Evolutionary conservation across 1,284 basidiomycete species (phyloP).

Genomic region (Cutaneotrichosporon sp.): DNA sequence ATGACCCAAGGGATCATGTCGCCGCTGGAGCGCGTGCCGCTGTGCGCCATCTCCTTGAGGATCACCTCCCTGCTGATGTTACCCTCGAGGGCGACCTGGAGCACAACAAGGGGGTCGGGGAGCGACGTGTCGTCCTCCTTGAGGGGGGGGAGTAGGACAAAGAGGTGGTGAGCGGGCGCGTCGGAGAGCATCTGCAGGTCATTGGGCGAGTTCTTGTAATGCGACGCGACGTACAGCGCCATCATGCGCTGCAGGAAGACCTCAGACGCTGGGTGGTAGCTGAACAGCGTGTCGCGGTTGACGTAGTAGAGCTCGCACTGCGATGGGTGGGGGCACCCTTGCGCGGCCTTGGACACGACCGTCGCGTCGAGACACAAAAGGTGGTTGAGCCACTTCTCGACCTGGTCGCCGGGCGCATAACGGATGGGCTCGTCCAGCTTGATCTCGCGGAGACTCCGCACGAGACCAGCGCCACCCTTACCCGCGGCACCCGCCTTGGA

Average conservation of each 20-base stretch:
- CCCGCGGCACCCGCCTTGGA: conserved; percentile 48
- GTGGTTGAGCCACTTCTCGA: conserved; percentile 93
- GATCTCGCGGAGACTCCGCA: conserved; percentile 85
- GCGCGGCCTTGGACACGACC: conserved; percentile 63
- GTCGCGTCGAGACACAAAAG: conserved; percentile 94
- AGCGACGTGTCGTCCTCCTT: conserved; percentile 81
- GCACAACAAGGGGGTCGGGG: conserved; percentile 90
- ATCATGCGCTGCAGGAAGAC: conserved; percentile 98
- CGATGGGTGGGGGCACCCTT: conserved; percentile 89
- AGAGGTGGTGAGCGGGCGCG: conserved; percentile 94
- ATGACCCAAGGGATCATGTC: conserved; percentile 99
- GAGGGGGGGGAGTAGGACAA: conserved; percentile 90
- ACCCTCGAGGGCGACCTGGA: conserved; percentile 95
- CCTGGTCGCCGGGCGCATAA: conserved; percentile 80
- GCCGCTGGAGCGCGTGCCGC: conserved; percentile 62
- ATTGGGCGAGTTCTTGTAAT: conserved; percentile 99
- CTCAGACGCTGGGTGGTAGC: conserved; percentile 95
- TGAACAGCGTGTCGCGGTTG: conserved; percentile 94
- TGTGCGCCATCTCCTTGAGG: conserved; percentile 74
- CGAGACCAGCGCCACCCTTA: conserved; percentile 55
- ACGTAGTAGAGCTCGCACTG: conserved; percentile 95
- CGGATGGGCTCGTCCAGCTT: conserved; percentile 95
- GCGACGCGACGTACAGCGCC: conserved; percentile 93
- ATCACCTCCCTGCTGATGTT: conserved; percentile 85
- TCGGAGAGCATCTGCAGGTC: conserved; percentile 96